A percentile compares a stretch with the other conserved stretches of the same genome.
phyloP scores from a whole-genome alignment of 2,329 filamentous ascomycete species.

The Colletotrichum echinochloae region DNA sequence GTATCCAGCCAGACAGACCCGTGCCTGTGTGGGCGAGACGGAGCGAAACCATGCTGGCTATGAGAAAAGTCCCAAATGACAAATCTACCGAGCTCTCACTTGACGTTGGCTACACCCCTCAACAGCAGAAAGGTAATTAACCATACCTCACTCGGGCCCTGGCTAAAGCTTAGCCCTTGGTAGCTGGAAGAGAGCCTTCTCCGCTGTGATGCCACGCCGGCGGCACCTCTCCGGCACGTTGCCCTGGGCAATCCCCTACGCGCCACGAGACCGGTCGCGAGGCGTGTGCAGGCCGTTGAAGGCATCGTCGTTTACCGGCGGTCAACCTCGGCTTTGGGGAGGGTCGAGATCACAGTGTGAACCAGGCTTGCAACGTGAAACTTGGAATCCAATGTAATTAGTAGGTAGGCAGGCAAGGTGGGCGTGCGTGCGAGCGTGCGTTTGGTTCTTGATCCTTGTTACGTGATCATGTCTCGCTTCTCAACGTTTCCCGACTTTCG shows the following conservation, averaged over 20 bases:
- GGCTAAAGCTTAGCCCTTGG: slow-evolving; percentile 22
- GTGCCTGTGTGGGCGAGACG: too few species aligned
- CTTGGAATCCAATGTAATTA: not conserved
- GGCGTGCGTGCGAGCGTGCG: too few species aligned
- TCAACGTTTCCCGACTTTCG: too few species aligned
- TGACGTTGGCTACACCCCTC: not conserved
- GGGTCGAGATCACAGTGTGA: not conserved
- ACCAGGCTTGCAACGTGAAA: too few species aligned
- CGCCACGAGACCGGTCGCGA: not conserved
- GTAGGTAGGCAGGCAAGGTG: too few species aligned
- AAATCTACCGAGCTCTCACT: not conserved
- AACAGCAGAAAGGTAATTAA: not conserved
- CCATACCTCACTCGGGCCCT: slow-evolving; percentile 24
- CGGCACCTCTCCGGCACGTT: too few species aligned
- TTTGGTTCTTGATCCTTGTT: not conserved
- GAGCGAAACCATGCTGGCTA: not conserved
- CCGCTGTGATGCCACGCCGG: not conserved
- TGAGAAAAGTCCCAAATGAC: not conserved
- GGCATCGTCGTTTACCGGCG: not conserved
- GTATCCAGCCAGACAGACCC: not conserved
- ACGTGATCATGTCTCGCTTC: slow-evolving; percentile 11
- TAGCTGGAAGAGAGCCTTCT: not conserved
- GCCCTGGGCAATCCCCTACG: not conserved
- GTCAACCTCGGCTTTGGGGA: not conserved
- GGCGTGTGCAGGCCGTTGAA: not conserved